Percentiles rank a stretch among this genome's conserved stretches.
Conservation (phyloP, 1,284 basidiomycete species). For the Malassezia sympodialis region DNA sequence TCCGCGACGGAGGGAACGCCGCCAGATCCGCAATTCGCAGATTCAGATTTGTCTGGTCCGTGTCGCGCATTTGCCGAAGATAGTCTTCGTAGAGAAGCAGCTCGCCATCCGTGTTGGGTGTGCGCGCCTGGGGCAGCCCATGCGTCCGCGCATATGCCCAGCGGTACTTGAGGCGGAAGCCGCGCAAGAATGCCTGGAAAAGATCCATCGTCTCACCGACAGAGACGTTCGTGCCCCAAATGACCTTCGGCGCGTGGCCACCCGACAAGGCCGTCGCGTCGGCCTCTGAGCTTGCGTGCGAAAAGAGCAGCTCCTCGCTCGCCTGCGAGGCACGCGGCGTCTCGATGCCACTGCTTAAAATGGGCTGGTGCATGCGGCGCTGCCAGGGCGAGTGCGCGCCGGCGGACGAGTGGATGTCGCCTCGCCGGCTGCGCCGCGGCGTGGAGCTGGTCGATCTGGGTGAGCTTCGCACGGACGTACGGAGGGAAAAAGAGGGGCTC, state of each 20-base stretch:
- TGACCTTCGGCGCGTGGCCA: conserved; percentile 64
- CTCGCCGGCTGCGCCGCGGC: conserved; percentile 34
- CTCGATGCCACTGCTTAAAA: conserved; percentile 67
- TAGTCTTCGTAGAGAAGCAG: conserved; percentile 65
- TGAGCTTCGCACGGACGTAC: not conserved
- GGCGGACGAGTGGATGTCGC: conserved; percentile 41
- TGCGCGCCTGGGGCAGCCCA: conserved; percentile 49
- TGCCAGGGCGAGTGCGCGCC: conserved; percentile 27
- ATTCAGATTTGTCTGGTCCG: conserved; percentile 76
- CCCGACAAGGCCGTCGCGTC: conserved; percentile 15
- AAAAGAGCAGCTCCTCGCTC: conserved; percentile 55
- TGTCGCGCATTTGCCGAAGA: conserved; percentile 73
- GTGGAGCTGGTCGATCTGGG: conserved; percentile 28
- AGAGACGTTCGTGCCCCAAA: conserved; percentile 94
- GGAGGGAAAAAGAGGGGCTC: conserved; percentile 45
- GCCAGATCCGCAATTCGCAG: conserved; percentile 79
- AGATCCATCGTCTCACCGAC: conserved; percentile 78
- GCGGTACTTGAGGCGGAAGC: conserved; percentile 90
- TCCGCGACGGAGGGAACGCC: conserved; percentile 73
- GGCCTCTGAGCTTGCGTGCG: conserved; percentile 25
- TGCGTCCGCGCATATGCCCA: conserved; percentile 62
- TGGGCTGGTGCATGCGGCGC: conserved; percentile 10
- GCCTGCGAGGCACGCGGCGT: conserved; percentile 62
- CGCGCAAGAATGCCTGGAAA: conserved; percentile 76
- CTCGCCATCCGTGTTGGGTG: conserved; percentile 33